phyloP scores from a whole-genome alignment of 345 rosid genomes.

The Heritiera littoralis region DNA sequence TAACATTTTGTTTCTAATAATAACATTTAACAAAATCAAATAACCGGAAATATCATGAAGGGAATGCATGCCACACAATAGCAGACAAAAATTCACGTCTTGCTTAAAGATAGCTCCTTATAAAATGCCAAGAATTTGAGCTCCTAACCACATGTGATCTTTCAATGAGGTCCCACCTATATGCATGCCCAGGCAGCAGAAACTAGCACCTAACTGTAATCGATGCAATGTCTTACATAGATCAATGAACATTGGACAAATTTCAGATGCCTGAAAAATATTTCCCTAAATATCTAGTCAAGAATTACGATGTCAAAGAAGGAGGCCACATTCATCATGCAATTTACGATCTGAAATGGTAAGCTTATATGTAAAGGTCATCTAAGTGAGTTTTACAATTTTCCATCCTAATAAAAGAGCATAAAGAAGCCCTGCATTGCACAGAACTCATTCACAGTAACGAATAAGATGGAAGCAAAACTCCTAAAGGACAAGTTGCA shows the following conservation, averaged over 20 bases:
- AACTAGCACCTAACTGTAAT: background rate
- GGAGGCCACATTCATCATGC: background rate
- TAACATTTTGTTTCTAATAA: background rate
- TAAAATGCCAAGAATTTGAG: background rate
- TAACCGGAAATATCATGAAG: background rate
- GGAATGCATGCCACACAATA: background rate
- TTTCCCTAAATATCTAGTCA: background rate
- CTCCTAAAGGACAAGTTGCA: background rate
- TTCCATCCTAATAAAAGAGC: background rate
- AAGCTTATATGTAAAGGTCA: background rate
- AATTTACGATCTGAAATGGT: slow-evolving; percentile 2
- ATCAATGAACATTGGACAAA: background rate
- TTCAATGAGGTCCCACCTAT: slow-evolving; percentile 1
- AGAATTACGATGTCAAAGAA: background rate
- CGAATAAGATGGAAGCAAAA: background rate
- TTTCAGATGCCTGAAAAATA: background rate
- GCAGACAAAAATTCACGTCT: background rate
- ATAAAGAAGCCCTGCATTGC: background rate
- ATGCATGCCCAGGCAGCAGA: background rate
- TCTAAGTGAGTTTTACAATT: background rate
- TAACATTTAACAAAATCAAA: background rate
- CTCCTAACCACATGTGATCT: background rate
- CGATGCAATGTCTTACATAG: background rate
- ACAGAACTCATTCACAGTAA: background rate
- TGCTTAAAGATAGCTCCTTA: background rate